These are phyloP conservation scores for Halteria grandinella DNA, from an alignment of 73 alveolate genomes.

Conservation along the genomic window DNA sequence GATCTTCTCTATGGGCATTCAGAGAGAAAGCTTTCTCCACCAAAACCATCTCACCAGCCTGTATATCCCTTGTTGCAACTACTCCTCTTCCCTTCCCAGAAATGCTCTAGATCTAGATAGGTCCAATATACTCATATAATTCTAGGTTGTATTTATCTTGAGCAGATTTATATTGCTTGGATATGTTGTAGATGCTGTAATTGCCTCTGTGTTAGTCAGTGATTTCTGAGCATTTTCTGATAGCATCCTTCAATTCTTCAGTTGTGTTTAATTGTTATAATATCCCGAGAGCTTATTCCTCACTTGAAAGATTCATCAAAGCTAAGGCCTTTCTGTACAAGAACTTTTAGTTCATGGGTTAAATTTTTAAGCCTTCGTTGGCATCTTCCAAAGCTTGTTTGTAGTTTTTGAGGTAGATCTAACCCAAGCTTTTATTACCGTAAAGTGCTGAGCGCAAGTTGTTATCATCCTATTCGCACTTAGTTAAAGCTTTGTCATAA, in stretches of 20 bases:
- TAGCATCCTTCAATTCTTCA: background rate
- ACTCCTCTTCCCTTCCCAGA: slow-evolving; percentile 27
- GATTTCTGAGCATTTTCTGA: background rate
- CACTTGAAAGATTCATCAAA: background rate
- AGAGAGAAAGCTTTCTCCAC: slow-evolving; percentile 43
- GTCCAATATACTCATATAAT: slow-evolving; percentile 30
- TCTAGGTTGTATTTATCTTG: background rate
- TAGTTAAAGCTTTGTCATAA: background rate
- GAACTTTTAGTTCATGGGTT: slow-evolving; percentile 14
- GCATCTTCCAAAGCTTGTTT: slow-evolving; percentile 5
- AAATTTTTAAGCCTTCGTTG: slow-evolving; percentile 1
- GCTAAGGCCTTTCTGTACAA: slow-evolving; percentile 10
- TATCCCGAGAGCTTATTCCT: background rate
- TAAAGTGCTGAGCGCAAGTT: background rate
- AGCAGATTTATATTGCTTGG: background rate
- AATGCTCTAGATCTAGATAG: slow-evolving; percentile 4
- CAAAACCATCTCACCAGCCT: background rate
- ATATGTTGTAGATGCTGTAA: background rate
- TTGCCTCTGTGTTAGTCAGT: background rate
- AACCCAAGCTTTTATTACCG: slow-evolving; percentile 27
- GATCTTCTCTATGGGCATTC: slow-evolving; percentile 21
- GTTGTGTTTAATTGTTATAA: background rate
- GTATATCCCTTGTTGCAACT: background rate
- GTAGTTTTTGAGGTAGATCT: background rate
- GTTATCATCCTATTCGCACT: background rate